These are phyloP conservation scores for Populus pruinosa DNA, from an alignment of 345 rosid species.

Conservation along the genomic window DNA sequence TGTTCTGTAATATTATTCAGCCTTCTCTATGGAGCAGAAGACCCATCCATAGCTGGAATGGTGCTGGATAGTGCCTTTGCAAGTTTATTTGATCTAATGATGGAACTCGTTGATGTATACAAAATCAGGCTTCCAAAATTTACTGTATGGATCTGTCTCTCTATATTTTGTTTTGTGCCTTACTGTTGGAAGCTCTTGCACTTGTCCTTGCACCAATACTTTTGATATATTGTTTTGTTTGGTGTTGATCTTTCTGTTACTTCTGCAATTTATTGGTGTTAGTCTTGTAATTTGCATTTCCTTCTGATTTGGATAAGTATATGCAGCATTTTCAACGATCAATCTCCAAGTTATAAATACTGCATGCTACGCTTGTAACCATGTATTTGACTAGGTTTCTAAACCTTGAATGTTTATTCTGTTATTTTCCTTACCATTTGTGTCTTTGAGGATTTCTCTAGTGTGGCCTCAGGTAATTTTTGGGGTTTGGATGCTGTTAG, in stretches of 20 bases:
- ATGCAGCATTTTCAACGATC: neutral
- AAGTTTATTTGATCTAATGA: conserved; percentile 34
- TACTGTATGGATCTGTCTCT: conserved; percentile 18
- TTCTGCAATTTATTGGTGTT: neutral
- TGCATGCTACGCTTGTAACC: neutral
- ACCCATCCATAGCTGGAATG: conserved; percentile 35
- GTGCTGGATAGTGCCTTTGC: conserved; percentile 40
- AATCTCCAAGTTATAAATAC: neutral
- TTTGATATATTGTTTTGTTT: neutral
- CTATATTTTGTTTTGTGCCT: neutral
- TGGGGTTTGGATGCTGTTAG: neutral
- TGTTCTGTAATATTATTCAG: conserved; percentile 15
- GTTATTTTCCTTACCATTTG: neutral
- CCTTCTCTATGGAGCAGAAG: conserved; percentile 40
- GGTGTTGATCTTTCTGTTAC: neutral
- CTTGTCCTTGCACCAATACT: neutral
- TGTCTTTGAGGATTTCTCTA: neutral
- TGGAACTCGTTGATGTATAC: conserved; percentile 39
- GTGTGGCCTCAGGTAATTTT: neutral
- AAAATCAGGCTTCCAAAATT: conserved; percentile 39
- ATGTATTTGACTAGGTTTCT: neutral
- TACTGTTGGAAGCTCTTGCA: neutral
- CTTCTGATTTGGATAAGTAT: neutral
- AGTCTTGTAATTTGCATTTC: neutral
- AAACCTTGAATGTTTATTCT: neutral